Base-by-base conservation (phyloP, 192 early-diverging fungal species). In the Umbelopsis vinacea region DNA sequence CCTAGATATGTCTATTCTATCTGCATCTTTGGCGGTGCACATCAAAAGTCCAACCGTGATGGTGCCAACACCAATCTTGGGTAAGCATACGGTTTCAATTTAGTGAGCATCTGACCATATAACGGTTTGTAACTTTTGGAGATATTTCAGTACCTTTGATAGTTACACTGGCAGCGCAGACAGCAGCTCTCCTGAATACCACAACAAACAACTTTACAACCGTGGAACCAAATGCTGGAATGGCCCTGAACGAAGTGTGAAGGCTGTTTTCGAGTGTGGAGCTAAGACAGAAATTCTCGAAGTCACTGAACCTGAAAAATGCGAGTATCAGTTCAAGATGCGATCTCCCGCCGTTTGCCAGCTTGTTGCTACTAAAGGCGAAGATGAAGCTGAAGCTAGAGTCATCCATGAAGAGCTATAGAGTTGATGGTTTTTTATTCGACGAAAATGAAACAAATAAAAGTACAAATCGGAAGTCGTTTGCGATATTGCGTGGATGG, bases 181-280 rank as follows among this genome's bases (percentile, higher is more conserved):
- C 33, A 17, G 15, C 17, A 38, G 46, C 22, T 78, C 74, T 38
- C 76, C 77, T 21, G 40, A 46, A 17, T 67, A 74, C 68, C 90
- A 95, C 69, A 46, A 71, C 6, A 52, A 78, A 46, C 93, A 96
- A 77, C 76, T 84, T 70, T 96, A 91, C 74, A 81, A 80, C 7
- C 75, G 87, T 68, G 97, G 97, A 26, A 80, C 86, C 19, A 85
- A 87, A 43, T 99, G 97, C 83, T 99, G 97, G 97, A 96, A 97
- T 72, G 97, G 96, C 0, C 97, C 96, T 3, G 83, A 89, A 15
- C 87, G 97, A 24, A 76, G 76, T 80, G 75, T 87, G 21, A 66
- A 75, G 75, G 84, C 89, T 14, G 69, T 70, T 33, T 81, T 98
- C 40, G 89, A 91, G 70, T 99, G 97, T 79, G 94, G 92, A 0